These are phyloP conservation scores for Furcasterigmium sp. DNA, from an alignment of 2,329 filamentous ascomycete genomes.

Conservation along the genomic window DNA sequence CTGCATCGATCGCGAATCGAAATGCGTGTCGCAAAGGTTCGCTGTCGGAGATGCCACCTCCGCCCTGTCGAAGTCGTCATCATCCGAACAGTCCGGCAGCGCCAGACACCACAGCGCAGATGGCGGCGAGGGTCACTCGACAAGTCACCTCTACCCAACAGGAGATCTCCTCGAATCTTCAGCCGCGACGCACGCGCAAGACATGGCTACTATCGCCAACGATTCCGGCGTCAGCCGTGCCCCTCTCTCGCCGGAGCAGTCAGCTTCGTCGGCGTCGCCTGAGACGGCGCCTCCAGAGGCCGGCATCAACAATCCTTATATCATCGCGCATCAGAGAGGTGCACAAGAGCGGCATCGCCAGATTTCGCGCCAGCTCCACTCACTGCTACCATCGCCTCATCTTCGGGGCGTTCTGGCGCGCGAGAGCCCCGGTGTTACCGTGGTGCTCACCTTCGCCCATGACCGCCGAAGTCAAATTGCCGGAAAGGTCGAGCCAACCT, in stretches of 20 bases:
- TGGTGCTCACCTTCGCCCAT: conserved; percentile 19
- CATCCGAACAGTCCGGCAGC: background rate
- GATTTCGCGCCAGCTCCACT: background rate
- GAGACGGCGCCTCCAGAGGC: background rate
- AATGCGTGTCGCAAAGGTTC: background rate
- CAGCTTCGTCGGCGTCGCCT: background rate
- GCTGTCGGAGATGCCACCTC: background rate
- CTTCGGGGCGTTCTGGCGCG: conserved; percentile 7
- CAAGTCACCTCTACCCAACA: conserved; percentile 23
- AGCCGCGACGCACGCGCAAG: conserved; percentile 3
- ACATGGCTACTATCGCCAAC: background rate
- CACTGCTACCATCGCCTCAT: conserved; percentile 2
- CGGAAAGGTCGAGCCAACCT: conserved; percentile 15
- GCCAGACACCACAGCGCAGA: background rate
- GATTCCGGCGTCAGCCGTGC: conserved; percentile 10
- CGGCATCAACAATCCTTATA: background rate
- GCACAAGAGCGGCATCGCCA: background rate
- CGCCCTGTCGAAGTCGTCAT: background rate
- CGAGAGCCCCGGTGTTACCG: conserved; percentile 13
- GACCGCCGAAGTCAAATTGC: conserved; percentile 21
- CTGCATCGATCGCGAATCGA: background rate
- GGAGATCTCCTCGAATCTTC: conserved; percentile 18
- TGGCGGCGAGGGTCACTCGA: conserved; percentile 23
- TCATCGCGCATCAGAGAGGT: background rate
- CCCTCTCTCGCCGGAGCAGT: conserved; percentile 4